Evolutionary conservation across 768 basidiomycete genomes (phyloP).

Genomic region (Rhodosporidiobolus sp.): DNA sequence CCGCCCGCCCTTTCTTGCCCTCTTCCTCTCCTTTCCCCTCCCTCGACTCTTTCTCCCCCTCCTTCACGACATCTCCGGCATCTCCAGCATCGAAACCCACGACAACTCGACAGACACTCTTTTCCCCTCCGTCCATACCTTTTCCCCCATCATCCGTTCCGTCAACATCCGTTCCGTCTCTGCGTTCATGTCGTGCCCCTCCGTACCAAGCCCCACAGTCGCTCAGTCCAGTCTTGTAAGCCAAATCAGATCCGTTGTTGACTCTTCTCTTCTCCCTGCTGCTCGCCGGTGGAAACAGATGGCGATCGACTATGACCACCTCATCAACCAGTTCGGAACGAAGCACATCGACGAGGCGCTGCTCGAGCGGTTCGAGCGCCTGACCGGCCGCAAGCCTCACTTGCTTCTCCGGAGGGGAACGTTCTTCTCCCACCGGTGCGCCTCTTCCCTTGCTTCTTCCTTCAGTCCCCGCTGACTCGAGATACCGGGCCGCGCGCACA

Average conservation of each 20-base stretch:
- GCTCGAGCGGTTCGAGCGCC: conserved; percentile 79
- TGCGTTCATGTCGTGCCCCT: neutral
- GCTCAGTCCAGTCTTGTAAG: neutral
- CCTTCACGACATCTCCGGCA: no score
- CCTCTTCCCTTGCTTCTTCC: neutral
- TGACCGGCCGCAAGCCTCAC: conserved; percentile 87
- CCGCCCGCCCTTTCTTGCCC: neutral
- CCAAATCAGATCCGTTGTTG: neutral
- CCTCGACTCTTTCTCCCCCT: no score
- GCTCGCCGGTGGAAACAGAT: conserved; percentile 43
- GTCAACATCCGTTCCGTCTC: no score
- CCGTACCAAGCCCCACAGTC: neutral
- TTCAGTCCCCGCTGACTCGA: neutral
- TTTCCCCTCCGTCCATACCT: no score
- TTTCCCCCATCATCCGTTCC: no score
- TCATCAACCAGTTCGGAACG: conserved; percentile 90
- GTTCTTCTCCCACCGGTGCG: conserved; percentile 97
- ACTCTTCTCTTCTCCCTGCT: neutral
- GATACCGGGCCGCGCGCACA: conserved; percentile 45
- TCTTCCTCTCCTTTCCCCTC: no score
- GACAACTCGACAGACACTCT: no score
- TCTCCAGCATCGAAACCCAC: no score
- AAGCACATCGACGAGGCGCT: conserved; percentile 70
- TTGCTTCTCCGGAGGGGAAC: conserved; percentile 80
- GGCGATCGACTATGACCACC: conserved; percentile 94